phyloP scores from a whole-genome alignment of 805 yeast genomes.

The Starmerella davenportii region DNA sequence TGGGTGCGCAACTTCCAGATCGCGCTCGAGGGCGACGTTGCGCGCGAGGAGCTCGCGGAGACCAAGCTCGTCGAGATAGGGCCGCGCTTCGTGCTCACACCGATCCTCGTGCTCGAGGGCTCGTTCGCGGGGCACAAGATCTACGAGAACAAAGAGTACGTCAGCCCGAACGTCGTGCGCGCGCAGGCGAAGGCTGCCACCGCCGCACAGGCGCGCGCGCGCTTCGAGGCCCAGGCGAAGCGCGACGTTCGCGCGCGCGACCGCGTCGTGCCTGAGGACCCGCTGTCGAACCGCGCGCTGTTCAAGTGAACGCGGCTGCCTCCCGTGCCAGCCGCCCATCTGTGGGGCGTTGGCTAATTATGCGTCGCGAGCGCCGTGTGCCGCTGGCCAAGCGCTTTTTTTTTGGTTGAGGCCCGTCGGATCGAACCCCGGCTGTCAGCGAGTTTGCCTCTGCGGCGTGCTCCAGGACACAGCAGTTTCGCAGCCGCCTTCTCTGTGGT shows the following conservation, averaged over 20 bases:
- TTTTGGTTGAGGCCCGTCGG: too few relatives aligned
- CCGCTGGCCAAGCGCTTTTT: neutral
- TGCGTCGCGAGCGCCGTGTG: neutral
- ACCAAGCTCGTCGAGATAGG: conserved; percentile 83
- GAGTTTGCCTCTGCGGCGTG: too few relatives aligned
- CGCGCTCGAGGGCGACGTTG: conserved; percentile 31
- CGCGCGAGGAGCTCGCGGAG: conserved; percentile 29
- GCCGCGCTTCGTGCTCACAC: conserved; percentile 85
- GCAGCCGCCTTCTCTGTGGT: too few relatives aligned
- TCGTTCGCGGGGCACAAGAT: conserved; percentile 96
- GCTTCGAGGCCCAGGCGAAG: conserved; percentile 64
- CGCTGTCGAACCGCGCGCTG: conserved; percentile 58
- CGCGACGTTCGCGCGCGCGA: conserved; percentile 62
- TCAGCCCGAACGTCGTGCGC: conserved; percentile 87
- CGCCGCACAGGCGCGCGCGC: conserved; percentile 58
- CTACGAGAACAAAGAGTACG: conserved; percentile 90
- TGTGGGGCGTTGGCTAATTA: neutral
- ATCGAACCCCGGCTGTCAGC: too few relatives aligned
- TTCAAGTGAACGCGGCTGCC: conserved; percentile 40
- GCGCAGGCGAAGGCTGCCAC: conserved; percentile 67
- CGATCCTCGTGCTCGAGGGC: conserved; percentile 82
- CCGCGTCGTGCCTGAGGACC: conserved; percentile 54
- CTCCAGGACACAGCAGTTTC: too few relatives aligned
- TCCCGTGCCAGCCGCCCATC: neutral
- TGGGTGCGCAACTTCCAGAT: conserved; percentile 96